These are phyloP conservation scores for Xylaria sp. DNA, from an alignment of 2,329 filamentous ascomycete genomes.

Conservation along the genomic window DNA sequence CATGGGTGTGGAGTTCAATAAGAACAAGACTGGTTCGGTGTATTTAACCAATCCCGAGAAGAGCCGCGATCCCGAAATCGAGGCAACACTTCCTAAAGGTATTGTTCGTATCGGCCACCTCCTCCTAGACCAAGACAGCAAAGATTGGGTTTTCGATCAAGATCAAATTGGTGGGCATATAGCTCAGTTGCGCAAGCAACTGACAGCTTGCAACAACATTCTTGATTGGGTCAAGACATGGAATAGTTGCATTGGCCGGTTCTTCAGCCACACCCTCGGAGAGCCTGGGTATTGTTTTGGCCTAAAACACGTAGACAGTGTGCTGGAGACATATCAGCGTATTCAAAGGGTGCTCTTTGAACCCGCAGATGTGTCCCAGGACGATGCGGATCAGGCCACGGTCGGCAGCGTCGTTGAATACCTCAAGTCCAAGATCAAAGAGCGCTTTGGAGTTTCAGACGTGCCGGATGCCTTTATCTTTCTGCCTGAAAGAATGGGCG, in stretches of 20 bases:
- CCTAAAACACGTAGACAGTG: conserved; percentile 55
- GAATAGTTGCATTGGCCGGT: conserved; percentile 59
- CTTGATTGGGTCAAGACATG: conserved; percentile 55
- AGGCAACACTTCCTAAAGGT: conserved; percentile 57
- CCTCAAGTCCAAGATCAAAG: conserved; percentile 46
- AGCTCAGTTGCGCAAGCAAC: conserved; percentile 63
- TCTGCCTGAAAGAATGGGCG: conserved; percentile 57
- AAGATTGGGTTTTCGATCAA: conserved; percentile 64
- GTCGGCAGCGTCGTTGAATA: conserved; percentile 45
- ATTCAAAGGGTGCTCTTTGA: conserved; percentile 55
- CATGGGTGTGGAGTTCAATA: conserved; percentile 56
- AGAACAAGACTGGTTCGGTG: conserved; percentile 54
- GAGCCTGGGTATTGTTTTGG: conserved; percentile 58
- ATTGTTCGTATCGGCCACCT: conserved; percentile 67
- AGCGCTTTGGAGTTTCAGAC: conserved; percentile 50
- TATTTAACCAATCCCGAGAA: conserved; percentile 45
- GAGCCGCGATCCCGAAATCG: conserved; percentile 38
- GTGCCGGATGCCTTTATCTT: conserved; percentile 60
- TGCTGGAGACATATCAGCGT: conserved; percentile 54
- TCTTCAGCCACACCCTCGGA: conserved; percentile 59
- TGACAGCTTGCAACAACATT: conserved; percentile 60
- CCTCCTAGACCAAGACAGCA: conserved; percentile 56
- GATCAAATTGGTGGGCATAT: conserved; percentile 63
- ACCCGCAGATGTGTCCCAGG: conserved; percentile 18
- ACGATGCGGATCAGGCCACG: neutral